Base-by-base conservation (phyloP, 1,284 basidiomycete species). In the Ceratobasidium sp. region DNA sequence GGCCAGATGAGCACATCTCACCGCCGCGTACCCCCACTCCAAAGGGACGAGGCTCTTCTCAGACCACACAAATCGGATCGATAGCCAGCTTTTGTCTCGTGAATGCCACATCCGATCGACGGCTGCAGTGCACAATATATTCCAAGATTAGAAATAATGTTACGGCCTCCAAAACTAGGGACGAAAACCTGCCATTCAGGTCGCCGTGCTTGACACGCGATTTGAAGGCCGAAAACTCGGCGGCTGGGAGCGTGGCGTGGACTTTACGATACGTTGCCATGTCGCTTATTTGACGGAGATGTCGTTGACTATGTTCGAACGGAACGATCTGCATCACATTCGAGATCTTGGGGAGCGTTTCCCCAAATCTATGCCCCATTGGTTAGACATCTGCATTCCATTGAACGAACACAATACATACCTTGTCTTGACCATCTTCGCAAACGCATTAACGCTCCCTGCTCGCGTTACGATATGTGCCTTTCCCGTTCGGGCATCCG, bases 1-100 rank as follows among this genome's bases (percentile, higher is more conserved):
- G 74, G 91, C 85, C 58, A 94, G 81, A 81, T 91, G 89, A 1
- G 87, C 87, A 78, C 91, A 92, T 45, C 92, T 82, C 61, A 92
- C 84, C 5, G 90, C 91, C 45, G 92, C 90, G 79, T 93, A 91
- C 0, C 93, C 92, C 84, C 91, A 92, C 80, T 94, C 92, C 71
- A 93, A 87, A 64, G 84, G 87, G 73, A 84, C 87, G 76, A 87
- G 80, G 79, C 92, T 92, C 73, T 89, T 86, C 77, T 94, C 92
- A 74, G 87, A 90, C 86, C 88, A 91, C 75, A 91, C 90, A 76
- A 93, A 92, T 75, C 89, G 87, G 6, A 95, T 81, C 2, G 91
- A 87, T 53, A 94, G 80, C 77, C 92, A 94, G 0, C 88, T 90
- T 80, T 89, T 89, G 74, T 92, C 89, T 71, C 82, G 85, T 73